Evolutionary conservation across 1,284 basidiomycete genomes (phyloP), one percentile per base, ranked within the genome.

Genomic region (Inonotus obliquus): DNA sequence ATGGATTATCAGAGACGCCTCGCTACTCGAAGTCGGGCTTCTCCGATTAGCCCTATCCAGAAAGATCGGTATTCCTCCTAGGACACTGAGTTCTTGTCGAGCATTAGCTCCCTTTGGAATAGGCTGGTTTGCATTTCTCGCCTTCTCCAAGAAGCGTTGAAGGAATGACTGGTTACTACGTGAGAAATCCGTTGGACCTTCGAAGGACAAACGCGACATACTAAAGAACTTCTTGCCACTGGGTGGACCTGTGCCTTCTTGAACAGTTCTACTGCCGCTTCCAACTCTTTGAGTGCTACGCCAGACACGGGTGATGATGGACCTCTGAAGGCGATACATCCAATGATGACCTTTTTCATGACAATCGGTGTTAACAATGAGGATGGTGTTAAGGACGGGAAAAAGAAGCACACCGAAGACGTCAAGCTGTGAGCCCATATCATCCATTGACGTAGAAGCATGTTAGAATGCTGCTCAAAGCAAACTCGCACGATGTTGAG

Each of bases 301-400:
- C 57, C 35, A 10, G 67, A 62, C 10, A 63, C 45, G 5, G 53
- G 39, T 19, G 64, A 63, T 13, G 54, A 29, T 2, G 63, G 66
- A n/a, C 65, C 60, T 54, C 63, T 61, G 9, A 57, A 61, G n/a
- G 65, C 65, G 19, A 68, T 57, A 4, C 64, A 65, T 9, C 67
- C 67, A 6, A 68, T 49, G 29, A 68, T 63, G 27, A 65, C 57
- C 64, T 65, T 32, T 32, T 4, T 4, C 32, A 32, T 9, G 9
- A 4, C 9, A 44, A 21, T 17, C 19, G 11, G 11, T 11, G 4
- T 54, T 19, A 38, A 10, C 2, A 10, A 38, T 17, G 32, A 17
- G 29, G 17, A 4, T 54, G 23, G 14, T 29, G 6, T 21, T 7
- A 14, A 23, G 7, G 14, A 19, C 10, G 17, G n/a, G n/a, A 51